Evolutionary conservation across 306 rosid species (phyloP), one percentile per base, ranked within the genome.

Genomic region (Lathyrus oleraceus): DNA sequence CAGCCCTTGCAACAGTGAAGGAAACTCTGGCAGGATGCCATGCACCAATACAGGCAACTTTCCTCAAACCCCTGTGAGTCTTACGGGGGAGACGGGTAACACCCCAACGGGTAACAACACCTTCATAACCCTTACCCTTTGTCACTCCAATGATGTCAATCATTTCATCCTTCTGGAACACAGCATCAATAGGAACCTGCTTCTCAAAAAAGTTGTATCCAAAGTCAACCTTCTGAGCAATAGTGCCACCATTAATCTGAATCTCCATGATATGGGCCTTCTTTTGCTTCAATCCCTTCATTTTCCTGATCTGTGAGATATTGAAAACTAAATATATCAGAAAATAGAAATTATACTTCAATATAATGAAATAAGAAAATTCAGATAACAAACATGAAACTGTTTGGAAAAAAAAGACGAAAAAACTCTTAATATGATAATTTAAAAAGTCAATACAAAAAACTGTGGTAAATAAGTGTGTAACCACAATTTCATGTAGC

Each of bases 1-100:
- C 95, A 85, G 95, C 95, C 76, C 97, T 86, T 12, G 97, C 95
- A 80, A 91, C 97, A 0, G 97, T 91, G 74, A 86, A 91, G 1
- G 97, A 91, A 30, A 91, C 97, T 72, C 97, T 86, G 0, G 97
- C 95, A 74, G 95, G 97, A 81, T 91, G 97, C 95, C 97, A 91
- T 4, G 97, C 97, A 74, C 97, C 97, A 78, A 91, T 91, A 91
- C 97, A 91, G 0, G 97, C 97, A 4, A 91, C 97, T 86, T 91
- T 91, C 78, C 97, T 80, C 76, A 91, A 75, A 81, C 97, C 97
- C 77, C 97, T 83, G 69, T 88, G 97, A 32, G 97, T 88, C 86
- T 88, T 91, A 3, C 95, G 95, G 28, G 97, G 97, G 65, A 91
- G 97, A 1, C 97, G 88, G 0, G 97, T 91, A 14, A 91, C 97